Evolutionary conservation across 1,139 yeast genomes (phyloP).

Genomic region (Sugiyamaella sp.): DNA sequence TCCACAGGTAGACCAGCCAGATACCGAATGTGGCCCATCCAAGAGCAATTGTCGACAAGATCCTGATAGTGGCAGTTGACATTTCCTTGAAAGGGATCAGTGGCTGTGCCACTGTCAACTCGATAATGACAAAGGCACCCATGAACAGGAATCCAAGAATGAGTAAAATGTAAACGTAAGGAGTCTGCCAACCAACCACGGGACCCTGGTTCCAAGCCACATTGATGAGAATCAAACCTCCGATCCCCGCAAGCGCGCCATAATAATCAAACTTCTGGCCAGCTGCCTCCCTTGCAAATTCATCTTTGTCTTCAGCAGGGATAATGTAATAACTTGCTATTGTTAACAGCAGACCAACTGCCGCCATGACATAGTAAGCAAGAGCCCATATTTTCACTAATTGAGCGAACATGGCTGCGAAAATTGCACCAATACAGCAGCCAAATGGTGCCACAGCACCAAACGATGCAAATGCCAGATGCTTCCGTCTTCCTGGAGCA

Average conservation of each 20-base stretch:
- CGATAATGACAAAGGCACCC: constrained; percentile 46
- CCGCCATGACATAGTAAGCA: constrained; percentile 53
- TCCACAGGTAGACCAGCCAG: constrained; percentile 54
- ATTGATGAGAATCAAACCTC: constrained; percentile 53
- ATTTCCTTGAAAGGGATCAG: constrained; percentile 51
- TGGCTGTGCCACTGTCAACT: constrained; percentile 46
- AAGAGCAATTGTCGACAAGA: constrained; percentile 53
- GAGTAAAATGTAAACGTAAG: constrained; percentile 54
- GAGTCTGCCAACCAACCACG: constrained; percentile 55
- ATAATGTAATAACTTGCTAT: constrained; percentile 46
- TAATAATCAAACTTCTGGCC: constrained; percentile 48
- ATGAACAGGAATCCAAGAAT: constrained; percentile 52
- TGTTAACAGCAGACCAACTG: constrained; percentile 43
- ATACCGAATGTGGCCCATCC: constrained; percentile 68
- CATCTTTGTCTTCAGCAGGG: constrained; percentile 61
- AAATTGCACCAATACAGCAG: constrained; percentile 53
- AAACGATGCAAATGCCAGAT: constrained; percentile 45
- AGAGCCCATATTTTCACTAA: constrained; percentile 57
- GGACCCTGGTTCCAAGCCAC: constrained; percentile 67
- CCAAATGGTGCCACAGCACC: constrained; percentile 41
- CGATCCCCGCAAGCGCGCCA: constrained; percentile 53
- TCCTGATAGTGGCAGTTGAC: constrained; percentile 49
- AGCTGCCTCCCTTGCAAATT: constrained; percentile 49
- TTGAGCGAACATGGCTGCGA: constrained; percentile 51
- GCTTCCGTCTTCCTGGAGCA: constrained; percentile 47